phyloP scores from a whole-genome alignment of 176 grass and related monocot species.

The Aegilops longissima region DNA sequence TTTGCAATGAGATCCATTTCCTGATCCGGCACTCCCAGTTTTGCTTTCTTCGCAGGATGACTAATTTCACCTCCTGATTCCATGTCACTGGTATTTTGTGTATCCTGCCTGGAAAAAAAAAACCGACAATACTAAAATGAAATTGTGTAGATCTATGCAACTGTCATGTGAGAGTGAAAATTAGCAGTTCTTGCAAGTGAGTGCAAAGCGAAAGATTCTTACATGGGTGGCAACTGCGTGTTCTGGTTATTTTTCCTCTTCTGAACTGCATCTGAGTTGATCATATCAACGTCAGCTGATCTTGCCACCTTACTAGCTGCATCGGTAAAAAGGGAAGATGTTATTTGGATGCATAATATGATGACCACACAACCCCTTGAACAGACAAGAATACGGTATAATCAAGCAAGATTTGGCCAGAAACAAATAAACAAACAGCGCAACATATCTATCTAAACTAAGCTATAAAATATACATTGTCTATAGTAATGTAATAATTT shows the following conservation, averaged over 20 bases:
- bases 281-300: constrained; percentile 27
- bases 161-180: not conserved
- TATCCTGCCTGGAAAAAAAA: constrained; percentile 48
- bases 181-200: not conserved
- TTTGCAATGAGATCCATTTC: constrained; percentile 26
- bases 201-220: constrained; percentile 21
- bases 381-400: constrained; percentile 4
- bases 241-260: constrained; percentile 34
- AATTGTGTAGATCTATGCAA: constrained; percentile 14
- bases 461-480: constrained; percentile 14
- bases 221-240: constrained; percentile 30
- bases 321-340: constrained; percentile 24
- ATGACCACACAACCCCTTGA: not conserved
- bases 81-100: constrained; percentile 5
- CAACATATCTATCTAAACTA: constrained; percentile 25
- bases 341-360: constrained; percentile 14
- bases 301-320: constrained; percentile 23
- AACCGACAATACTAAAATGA: constrained; percentile 7
- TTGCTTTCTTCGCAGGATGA: constrained; percentile 53
- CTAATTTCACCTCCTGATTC: constrained; percentile 37
- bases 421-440: not conserved
- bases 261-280: constrained; percentile 24
- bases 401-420: constrained; percentile 11
- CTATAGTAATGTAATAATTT: not conserved
- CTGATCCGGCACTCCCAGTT: constrained; percentile 30